A percentile compares a stretch with the other conserved stretches of the same genome.
Conservation (phyloP, 2,329 filamentous ascomycete species). For the Sclerotinia trifoliorum region DNA sequence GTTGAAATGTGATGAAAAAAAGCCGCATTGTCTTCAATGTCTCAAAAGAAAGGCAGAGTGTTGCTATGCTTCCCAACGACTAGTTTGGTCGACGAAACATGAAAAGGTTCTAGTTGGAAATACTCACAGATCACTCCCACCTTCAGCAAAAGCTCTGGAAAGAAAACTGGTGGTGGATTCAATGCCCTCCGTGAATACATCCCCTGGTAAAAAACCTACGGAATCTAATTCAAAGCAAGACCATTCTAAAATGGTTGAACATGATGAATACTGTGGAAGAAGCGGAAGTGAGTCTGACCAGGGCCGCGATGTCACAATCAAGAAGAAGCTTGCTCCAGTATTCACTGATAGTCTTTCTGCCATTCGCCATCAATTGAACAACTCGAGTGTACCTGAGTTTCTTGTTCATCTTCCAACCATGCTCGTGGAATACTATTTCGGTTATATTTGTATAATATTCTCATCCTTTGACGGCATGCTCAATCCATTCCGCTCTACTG, state of each 20-base stretch:
- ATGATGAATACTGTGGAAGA: neutral
- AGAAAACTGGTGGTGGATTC: neutral
- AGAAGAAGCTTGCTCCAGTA: neutral
- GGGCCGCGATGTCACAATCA: neutral
- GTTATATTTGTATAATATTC: slow-evolving; percentile 59
- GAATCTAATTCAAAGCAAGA: neutral
- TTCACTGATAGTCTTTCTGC: slow-evolving; percentile 34
- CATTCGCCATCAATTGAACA: slow-evolving; percentile 35
- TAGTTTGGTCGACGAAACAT: slow-evolving; percentile 39
- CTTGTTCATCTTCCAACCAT: slow-evolving; percentile 46
- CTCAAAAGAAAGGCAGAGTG: slow-evolving; percentile 32
- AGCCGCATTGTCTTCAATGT: slow-evolving; percentile 36
- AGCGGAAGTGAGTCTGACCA: neutral
- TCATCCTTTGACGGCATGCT: slow-evolving; percentile 63
- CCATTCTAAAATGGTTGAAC: neutral
- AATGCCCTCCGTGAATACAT: neutral
- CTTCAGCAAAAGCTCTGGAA: neutral
- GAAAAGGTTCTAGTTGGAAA: slow-evolving; percentile 31
- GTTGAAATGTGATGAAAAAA: slow-evolving; percentile 39
- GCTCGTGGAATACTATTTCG: slow-evolving; percentile 63
- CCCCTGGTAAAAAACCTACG: no score
- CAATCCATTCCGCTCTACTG: slow-evolving; percentile 60
- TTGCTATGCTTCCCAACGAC: slow-evolving; percentile 33
- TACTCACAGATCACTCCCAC: neutral
- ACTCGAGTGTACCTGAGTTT: slow-evolving; percentile 35